Conservation (phyloP, 1,284 basidiomycete genomes). For the Agaricales sp. region DNA sequence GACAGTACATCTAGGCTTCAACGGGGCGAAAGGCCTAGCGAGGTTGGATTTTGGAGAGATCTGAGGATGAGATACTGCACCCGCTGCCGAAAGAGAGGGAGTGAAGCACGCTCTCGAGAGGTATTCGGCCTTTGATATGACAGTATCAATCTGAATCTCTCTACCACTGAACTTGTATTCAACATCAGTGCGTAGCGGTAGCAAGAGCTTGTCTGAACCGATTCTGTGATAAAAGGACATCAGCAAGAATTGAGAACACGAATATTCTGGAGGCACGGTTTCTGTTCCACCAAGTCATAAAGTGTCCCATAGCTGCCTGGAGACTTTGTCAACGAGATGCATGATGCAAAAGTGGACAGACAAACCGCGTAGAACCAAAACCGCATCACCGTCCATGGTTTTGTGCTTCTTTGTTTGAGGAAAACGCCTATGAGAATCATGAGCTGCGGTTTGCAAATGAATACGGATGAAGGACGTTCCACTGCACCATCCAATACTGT, state of each 20-base stretch:
- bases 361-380: conserved; percentile 42
- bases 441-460: background rate
- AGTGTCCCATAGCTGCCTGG: conserved; percentile 31
- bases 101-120: conserved; percentile 58
- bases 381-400: conserved; percentile 82
- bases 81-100: conserved; percentile 7
- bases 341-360: no score
- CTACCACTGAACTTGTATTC: conserved; percentile 54
- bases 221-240: conserved; percentile 20
- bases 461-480: conserved; percentile 26
- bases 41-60: conserved; percentile 18
- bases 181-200: conserved; percentile 35
- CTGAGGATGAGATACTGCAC: background rate
- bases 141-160: conserved; percentile 60
- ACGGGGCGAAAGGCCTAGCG: background rate
- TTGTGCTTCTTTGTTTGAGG: conserved; percentile 84
- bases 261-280: conserved; percentile 30
- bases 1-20: background rate
- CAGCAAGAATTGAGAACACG: conserved; percentile 7
- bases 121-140: conserved; percentile 46
- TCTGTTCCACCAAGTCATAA: conserved; percentile 47
- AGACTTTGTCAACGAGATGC: background rate
- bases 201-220: conserved; percentile 28
- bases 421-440: conserved; percentile 42
- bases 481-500: conserved; percentile 62